Percentiles rank a stretch among this genome's conserved stretches.
Conservation (phyloP, 495 filamentous ascomycete species). For the Penicillium goetzii region DNA sequence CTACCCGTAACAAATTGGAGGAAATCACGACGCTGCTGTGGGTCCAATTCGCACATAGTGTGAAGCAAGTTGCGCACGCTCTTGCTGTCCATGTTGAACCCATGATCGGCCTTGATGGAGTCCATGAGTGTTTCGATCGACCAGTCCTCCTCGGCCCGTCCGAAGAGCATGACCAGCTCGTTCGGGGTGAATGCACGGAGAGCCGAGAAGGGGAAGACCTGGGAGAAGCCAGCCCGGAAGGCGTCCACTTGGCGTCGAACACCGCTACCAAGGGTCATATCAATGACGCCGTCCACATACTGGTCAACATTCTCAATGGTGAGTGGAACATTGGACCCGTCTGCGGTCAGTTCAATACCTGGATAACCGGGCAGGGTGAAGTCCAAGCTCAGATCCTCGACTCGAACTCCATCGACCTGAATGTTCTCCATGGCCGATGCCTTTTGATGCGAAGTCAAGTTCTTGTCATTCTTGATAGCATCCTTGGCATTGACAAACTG, state of each 20-base stretch:
- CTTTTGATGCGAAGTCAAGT: conserved; percentile 69
- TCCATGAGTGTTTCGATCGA: conserved; percentile 96
- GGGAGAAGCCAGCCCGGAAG: conserved; percentile 89
- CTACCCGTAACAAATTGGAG: conserved; percentile 98
- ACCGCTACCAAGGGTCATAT: conserved; percentile 85
- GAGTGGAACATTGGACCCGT: conserved; percentile 72
- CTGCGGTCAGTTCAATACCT: conserved; percentile 77
- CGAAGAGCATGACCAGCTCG: conserved; percentile 96
- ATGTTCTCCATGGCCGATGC: conserved; percentile 67
- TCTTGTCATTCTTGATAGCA: conserved; percentile 70
- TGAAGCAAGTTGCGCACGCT: conserved; percentile 94
- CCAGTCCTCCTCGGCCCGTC: conserved; percentile 95
- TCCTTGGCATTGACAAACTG: conserved; percentile 84
- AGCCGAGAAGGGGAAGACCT: conserved; percentile 94
- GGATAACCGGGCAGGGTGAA: conserved; percentile 95
- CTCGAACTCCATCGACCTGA: conserved; percentile 67
- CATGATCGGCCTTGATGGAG: conserved; percentile 99
- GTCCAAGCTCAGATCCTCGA: conserved; percentile 89
- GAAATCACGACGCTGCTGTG: conserved; percentile 84
- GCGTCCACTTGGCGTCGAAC: conserved; percentile 89
- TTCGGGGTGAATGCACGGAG: conserved; percentile 93
- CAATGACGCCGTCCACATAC: conserved; percentile 89
- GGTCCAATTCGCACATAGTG: conserved; percentile 85
- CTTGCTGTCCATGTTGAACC: conserved; percentile 98
- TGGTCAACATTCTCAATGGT: conserved; percentile 86